Base-by-base conservation (phyloP, 768 basidiomycete genomes). In the Grammothele lineata region DNA sequence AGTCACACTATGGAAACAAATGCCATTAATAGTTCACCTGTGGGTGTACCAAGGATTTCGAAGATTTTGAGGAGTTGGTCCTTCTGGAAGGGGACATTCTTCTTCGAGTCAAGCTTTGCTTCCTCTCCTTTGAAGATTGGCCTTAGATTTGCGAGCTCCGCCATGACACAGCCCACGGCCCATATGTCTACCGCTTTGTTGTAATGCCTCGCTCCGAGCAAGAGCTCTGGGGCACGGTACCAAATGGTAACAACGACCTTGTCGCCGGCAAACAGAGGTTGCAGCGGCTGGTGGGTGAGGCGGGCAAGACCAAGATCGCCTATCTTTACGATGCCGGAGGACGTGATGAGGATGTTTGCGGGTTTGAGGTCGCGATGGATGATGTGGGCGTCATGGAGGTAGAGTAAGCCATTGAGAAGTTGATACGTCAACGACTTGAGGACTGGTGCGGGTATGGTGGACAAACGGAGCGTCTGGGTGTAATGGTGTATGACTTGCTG, bases 101-200 rank as follows among this genome's bases (percentile, higher is more conserved):
- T 98, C 74, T 97, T 95, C 23, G 85, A 82, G 62, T 98, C 96
- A 35, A 97, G 66, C 65, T 99, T 98, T 1, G 96, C 96, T 67
- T 98, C 96, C 65, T 99, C 96, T 10, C 95, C 96, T 63, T 99
- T 99, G 75, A 98, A 98, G 54, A 99, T 98, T 1, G 96, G 96
- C 19, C 95, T 72, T 37, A 98, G 67, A 51, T 91, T 92, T 2
- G 96, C 83, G 17, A 99, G 70, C 67, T 99, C 96, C 1, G 94
- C 96, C 69, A 95, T 86, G 36, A 99, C 97, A 62, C 96, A 99
- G 1, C 94, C 96, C 5, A 98, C 84, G 21, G 96, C 94, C 96
- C 96, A 99, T 44, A 92, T 83, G 62, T 99, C 93, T 33, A 98
- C 84, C 4, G 94, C 89, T 57, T 91, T 92, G 55, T 96, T 95